Evolutionary conservation across 129 eudicot species (phyloP).

Genomic region (Tagetes patula): DNA sequence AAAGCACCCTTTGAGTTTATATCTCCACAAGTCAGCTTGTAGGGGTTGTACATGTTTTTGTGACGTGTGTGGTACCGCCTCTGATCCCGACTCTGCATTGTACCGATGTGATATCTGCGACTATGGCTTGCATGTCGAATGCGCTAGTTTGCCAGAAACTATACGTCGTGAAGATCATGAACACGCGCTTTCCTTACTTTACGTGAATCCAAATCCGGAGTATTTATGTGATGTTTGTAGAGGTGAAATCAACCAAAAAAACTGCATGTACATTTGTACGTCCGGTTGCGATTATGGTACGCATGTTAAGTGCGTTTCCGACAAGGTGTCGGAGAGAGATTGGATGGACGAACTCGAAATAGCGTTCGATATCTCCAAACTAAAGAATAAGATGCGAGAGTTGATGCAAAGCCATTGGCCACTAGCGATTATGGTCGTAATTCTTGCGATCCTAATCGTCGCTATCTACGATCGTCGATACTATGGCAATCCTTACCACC

Average conservation of each 20-base stretch:
- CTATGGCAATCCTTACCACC: too few relatives aligned
- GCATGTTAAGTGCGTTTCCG: constrained; percentile 25
- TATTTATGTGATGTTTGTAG: constrained; percentile 26
- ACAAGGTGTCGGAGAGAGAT: constrained; percentile 1
- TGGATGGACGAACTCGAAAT: constrained; percentile 15
- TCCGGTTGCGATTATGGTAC: constrained; percentile 28
- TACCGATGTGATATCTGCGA: constrained; percentile 19
- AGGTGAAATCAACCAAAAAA: neutral
- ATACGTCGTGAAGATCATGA: constrained; percentile 11
- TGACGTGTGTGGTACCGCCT: constrained; percentile 24
- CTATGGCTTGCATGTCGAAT: constrained; percentile 20
- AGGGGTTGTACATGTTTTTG: neutral
- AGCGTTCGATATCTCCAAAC: constrained; percentile 18
- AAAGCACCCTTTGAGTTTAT: neutral
- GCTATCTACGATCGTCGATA: neutral
- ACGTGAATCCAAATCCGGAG: neutral
- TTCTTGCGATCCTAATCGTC: neutral
- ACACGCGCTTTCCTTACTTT: constrained; percentile 20
- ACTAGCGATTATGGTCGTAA: neutral
- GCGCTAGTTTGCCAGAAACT: constrained; percentile 19
- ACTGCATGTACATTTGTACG: constrained; percentile 27
- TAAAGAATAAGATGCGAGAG: constrained; percentile 16
- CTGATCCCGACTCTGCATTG: neutral
- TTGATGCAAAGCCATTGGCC: neutral
- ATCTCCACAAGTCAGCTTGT: constrained; percentile 11